Percentiles rank a stretch among this genome's conserved stretches.
These are phyloP conservation scores for Fusarium nygamai DNA, from an alignment of 2,329 filamentous ascomycete species.

Conservation along the genomic window DNA sequence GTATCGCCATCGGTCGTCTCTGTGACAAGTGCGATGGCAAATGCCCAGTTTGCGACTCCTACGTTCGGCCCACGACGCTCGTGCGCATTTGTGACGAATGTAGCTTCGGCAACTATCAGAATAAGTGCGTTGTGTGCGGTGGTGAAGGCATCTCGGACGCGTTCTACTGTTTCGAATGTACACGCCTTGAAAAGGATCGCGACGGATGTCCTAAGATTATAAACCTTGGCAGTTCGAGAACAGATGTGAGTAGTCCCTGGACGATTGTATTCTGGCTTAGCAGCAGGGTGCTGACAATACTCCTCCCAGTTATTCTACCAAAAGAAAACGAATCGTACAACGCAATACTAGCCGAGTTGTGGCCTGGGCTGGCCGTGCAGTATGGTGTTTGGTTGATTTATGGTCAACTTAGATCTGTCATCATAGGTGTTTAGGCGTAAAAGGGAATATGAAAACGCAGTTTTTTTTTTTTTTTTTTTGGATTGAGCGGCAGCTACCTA, in stretches of 20 bases:
- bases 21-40: conserved; percentile 99
- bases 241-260: conserved; percentile 72
- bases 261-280: not conserved
- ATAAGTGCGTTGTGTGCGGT: conserved; percentile 99
- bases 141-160: conserved; percentile 98
- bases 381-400: conserved; percentile 24
- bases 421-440: conserved; percentile 39
- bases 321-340: conserved; percentile 71
- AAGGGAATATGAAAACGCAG: conserved; percentile 15
- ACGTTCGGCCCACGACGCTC: conserved; percentile 96
- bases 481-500: conserved; percentile 23
- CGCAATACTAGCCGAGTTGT: conserved; percentile 62
- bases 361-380: conserved; percentile 58
- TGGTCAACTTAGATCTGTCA: conserved; percentile 24
- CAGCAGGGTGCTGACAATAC: conserved; percentile 27
- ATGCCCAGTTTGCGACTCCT: conserved; percentile 98
- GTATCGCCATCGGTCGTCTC: conserved; percentile 97
- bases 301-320: conserved; percentile 67
- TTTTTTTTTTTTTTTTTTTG: not conserved
- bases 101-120: conserved; percentile 99
- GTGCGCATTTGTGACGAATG: conserved; percentile 99
- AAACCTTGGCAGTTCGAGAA: conserved; percentile 93
- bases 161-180: conserved; percentile 99
- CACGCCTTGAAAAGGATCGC: conserved; percentile 92
- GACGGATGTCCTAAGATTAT: conserved; percentile 99